Conservation (phyloP, 2,329 filamentous ascomycete species). For the Diaporthe citriasiana region DNA sequence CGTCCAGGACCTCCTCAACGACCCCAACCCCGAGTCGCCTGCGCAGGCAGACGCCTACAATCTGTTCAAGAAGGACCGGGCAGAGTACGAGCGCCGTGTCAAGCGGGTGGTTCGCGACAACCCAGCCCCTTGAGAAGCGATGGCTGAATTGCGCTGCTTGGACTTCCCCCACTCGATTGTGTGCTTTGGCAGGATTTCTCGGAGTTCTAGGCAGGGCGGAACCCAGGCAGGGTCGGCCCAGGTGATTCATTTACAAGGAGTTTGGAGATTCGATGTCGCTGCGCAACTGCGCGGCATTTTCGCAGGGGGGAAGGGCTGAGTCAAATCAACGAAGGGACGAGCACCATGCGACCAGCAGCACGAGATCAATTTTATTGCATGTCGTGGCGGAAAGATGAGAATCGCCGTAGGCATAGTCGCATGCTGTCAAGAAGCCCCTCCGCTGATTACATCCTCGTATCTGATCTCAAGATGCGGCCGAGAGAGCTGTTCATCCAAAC, state of each 20-base stretch:
- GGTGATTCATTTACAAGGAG: slow-evolving; percentile 39
- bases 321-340: slow-evolving; percentile 20
- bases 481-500: neutral
- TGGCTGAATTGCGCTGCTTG: neutral
- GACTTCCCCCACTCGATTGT: slow-evolving; percentile 18
- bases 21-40: slow-evolving; percentile 96
- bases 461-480: neutral
- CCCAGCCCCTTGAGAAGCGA: slow-evolving; percentile 73
- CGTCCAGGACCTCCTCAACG: slow-evolving; percentile 95
- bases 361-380: neutral
- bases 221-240: slow-evolving; percentile 37
- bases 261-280: slow-evolving; percentile 36
- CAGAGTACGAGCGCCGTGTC: slow-evolving; percentile 90
- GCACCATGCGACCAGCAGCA: slow-evolving; percentile 3
- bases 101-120: slow-evolving; percentile 91
- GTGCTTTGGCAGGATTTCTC: slow-evolving; percentile 32
- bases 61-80: slow-evolving; percentile 90
- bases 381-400: neutral
- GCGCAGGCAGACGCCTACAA: slow-evolving; percentile 98
- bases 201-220: slow-evolving; percentile 40
- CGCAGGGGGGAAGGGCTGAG: neutral
- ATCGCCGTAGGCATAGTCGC: neutral
- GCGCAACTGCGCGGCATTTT: slow-evolving; percentile 32
- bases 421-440: neutral
- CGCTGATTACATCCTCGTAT: neutral